Conservation (phyloP, 2,329 filamentous ascomycete species). For the Cryphonectria carpinicola region DNA sequence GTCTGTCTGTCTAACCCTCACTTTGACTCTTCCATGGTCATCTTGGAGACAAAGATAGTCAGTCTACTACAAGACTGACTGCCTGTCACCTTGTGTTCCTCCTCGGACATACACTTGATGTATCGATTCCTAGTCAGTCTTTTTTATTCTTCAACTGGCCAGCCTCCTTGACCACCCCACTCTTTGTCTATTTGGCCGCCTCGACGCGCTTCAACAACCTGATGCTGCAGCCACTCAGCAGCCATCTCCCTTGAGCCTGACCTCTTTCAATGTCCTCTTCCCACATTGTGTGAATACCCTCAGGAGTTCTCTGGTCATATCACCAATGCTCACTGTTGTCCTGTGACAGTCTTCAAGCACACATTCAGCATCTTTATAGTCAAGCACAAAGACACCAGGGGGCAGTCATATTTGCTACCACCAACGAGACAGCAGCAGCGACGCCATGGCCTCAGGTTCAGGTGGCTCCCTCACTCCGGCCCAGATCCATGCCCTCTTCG, state of each 20-base stretch:
- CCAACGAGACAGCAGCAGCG: background rate
- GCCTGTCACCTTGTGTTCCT: background rate
- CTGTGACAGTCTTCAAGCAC: conserved; percentile 5
- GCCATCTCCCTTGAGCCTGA: background rate
- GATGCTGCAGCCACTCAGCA: background rate
- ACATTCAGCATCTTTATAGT: too few relatives aligned
- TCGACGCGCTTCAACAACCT: background rate
- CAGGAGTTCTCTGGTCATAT: background rate
- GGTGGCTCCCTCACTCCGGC: conserved; percentile 36
- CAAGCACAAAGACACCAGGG: background rate
- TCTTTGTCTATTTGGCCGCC: background rate
- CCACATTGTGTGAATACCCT: conserved; percentile 1
- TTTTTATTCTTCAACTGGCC: background rate
- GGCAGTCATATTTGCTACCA: background rate
- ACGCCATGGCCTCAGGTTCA: conserved; percentile 18
- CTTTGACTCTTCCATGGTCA: too few relatives aligned
- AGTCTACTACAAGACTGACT: background rate
- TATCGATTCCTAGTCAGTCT: background rate
- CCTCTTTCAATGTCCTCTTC: background rate
- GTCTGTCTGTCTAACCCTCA: too few relatives aligned
- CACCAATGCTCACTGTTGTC: background rate
- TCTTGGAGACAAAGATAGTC: background rate
- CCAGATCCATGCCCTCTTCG: conserved; percentile 59
- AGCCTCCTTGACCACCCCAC: background rate
- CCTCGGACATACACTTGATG: background rate